These are phyloP conservation scores for Zoysia matrella DNA, from an alignment of 202 grass and related monocot genomes.

Conservation along the genomic window DNA sequence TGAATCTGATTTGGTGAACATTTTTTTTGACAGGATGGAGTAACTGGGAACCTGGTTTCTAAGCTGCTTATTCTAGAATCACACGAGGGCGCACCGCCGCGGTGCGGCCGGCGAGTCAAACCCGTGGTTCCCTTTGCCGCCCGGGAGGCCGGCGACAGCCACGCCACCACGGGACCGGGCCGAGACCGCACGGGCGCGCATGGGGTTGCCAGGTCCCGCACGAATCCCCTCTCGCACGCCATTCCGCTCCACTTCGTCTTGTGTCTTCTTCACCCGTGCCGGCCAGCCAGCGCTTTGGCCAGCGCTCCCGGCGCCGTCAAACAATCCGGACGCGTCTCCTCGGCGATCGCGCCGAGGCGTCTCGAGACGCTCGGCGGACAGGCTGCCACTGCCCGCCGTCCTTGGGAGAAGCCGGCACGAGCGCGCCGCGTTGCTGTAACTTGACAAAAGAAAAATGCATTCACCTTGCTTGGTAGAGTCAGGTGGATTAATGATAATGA, in stretches of 20 bases:
- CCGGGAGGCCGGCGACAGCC: not conserved
- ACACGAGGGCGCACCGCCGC: not conserved
- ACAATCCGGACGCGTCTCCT: conserved; percentile 43
- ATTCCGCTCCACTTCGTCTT: not conserved
- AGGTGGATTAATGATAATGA: not conserved
- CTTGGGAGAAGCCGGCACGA: not conserved
- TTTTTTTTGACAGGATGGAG: not conserved
- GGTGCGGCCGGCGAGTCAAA: conserved; percentile 1
- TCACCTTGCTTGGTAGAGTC: conserved; percentile 4
- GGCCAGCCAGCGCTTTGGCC: conserved; percentile 19
- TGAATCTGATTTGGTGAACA: too few relatives aligned
- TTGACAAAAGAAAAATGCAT: not conserved
- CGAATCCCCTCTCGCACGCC: conserved; percentile 15
- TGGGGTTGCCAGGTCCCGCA: not conserved
- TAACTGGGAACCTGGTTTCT: not conserved
- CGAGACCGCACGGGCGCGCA: conserved; percentile 31
- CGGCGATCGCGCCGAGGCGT: conserved; percentile 42
- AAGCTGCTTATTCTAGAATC: not conserved
- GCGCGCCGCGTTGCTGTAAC: conserved; percentile 3
- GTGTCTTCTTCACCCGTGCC: conserved; percentile 9
- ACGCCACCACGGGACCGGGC: conserved; percentile 18
- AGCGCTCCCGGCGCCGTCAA: conserved; percentile 24
- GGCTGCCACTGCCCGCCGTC: conserved; percentile 33
- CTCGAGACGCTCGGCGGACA: conserved; percentile 40
- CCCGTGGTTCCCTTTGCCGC: not conserved